Evolutionary conservation across 805 yeast species (phyloP).

Genomic region (Saccharomycodes ludwigii): DNA sequence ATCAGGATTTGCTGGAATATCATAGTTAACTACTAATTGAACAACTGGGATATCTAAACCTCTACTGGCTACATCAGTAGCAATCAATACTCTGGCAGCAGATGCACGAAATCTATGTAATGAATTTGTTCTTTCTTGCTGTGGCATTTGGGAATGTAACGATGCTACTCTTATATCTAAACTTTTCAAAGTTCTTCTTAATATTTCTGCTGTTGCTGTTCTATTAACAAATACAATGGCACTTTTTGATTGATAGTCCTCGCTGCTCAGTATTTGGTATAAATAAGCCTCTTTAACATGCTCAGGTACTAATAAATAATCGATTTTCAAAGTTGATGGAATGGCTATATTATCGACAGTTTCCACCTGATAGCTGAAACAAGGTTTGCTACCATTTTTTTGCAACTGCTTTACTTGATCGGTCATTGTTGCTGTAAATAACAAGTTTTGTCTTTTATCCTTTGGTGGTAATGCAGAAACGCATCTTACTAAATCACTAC

Average conservation of each 20-base stretch:
- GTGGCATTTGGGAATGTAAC: conserved; percentile 90
- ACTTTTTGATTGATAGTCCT: conserved; percentile 49
- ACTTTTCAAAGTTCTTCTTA: conserved; percentile 62
- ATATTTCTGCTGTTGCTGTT: conserved; percentile 78
- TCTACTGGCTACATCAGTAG: conserved; percentile 96
- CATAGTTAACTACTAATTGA: conserved; percentile 80
- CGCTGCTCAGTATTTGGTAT: conserved; percentile 51
- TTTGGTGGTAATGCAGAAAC: conserved; percentile 61
- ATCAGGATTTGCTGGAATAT: conserved; percentile 91
- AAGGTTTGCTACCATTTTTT: conserved; percentile 40
- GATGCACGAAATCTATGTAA: conserved; percentile 87
- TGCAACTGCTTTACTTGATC: conserved; percentile 78
- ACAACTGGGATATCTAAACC: conserved; percentile 95
- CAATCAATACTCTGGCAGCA: conserved; percentile 84
- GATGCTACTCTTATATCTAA: conserved; percentile 78
- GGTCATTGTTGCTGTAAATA: conserved; percentile 94
- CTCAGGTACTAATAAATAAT: conserved; percentile 69
- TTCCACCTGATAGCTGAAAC: conserved; percentile 64
- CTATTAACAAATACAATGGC: conserved; percentile 86
- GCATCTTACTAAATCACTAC: conserved; percentile 64
- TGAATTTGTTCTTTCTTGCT: conserved; percentile 79
- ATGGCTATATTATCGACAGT: conserved; percentile 64
- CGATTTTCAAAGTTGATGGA: conserved; percentile 56
- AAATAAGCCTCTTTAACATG: conserved; percentile 85
- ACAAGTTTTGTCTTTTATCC: conserved; percentile 66